Evolutionary conservation across 768 basidiomycete genomes (phyloP).

Genomic region (Auricularia sp.): DNA sequence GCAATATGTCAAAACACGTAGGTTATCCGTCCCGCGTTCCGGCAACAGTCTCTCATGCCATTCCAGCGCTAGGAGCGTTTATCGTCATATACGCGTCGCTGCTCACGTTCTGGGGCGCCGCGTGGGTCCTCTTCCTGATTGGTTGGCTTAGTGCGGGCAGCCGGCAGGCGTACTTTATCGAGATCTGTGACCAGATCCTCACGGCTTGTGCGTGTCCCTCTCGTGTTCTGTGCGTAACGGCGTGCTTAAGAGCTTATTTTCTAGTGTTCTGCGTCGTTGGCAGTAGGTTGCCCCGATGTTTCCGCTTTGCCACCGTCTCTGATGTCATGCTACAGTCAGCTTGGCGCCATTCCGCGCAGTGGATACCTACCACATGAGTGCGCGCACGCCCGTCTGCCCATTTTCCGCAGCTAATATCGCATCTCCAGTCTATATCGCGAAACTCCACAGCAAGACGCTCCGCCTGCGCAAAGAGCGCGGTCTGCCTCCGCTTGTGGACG

Average conservation of each 20-base stretch:
- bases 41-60: background rate
- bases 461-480: background rate
- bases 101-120: background rate
- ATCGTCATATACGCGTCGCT: slow-evolving; percentile 1
- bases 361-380: slow-evolving; percentile 1
- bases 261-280: background rate
- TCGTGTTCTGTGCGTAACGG: too few species aligned
- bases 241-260: too few species aligned
- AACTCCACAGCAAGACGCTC: background rate
- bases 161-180: background rate
- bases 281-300: background rate
- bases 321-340: background rate
- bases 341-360: background rate
- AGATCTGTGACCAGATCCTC: slow-evolving; percentile 1
- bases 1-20: background rate
- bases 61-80: background rate
- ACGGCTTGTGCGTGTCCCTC: background rate
- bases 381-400: background rate
- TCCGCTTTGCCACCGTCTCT: too few species aligned
- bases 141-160: background rate
- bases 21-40: background rate
- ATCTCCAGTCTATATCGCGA: background rate
- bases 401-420: background rate
- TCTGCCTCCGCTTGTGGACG: background rate
- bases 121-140: background rate